Base-by-base conservation (phyloP, 768 basidiomycete genomes). In the Crepidotus variabilis region DNA sequence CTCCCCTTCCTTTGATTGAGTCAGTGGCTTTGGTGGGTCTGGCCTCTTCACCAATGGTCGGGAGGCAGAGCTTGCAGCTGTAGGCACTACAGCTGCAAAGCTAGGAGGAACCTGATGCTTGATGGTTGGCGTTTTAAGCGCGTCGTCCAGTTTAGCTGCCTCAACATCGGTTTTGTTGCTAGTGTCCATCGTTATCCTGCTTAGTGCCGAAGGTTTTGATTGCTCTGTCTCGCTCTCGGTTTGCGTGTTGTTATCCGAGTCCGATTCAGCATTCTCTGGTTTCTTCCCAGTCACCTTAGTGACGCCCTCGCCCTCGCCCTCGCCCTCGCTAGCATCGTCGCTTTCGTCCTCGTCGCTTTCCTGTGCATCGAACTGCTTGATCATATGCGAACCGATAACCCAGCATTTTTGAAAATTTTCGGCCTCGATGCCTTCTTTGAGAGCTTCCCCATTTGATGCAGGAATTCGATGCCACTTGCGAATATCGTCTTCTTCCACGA, bases 401-500 rank as follows among this genome's bases (percentile, higher is more conserved):
- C 91, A 86, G 66, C 84, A 84, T 65, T 81, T 87, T 65, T 78
- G 75, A 52, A 88, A 65, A 62, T 85, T 87, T 54, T 86, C 87
- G 32, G 69, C 66, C 35, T 75, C 64, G 20, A 63, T 59, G 3
- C 74, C 75, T 11, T 71, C 58, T 51, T 75, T 76, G 21, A 75
- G 60, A 7, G 75, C 81, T 51, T 75, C 75, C 32, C 80, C 89
- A 65, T 77, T 79, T 24, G 85, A 82, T 49, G 66, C 72, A 21
- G 82, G 78, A 50, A 73, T 77, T 52, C 69, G 74, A 69, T 94
- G 87, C 96, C 96, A 99, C 50, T 74, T 78, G n/a, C 91, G 84
- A 61, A 98, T 88, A 60, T 93, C 88, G 51, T 92, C 89, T 64
- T 94, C 94, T 50, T 91, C 90, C 2, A 97, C 86, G 47, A 97